Percentiles rank a stretch among this genome's conserved stretches.
phyloP scores from a whole-genome alignment of 345 rosid genomes.

The Eutrema yunnanense region DNA sequence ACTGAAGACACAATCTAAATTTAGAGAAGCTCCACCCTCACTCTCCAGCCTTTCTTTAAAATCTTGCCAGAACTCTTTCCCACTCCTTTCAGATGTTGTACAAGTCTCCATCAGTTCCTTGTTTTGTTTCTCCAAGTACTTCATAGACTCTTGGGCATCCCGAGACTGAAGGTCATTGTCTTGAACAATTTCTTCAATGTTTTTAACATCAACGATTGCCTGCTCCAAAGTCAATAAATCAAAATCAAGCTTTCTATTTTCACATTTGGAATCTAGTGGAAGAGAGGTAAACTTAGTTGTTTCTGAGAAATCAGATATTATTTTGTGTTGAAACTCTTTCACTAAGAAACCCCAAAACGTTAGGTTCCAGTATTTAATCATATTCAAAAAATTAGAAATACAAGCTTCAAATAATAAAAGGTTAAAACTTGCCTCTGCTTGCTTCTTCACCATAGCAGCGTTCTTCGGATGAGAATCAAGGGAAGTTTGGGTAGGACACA shows the following conservation, averaged over 20 bases:
- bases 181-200: constrained; percentile 33
- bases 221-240: constrained; percentile 37
- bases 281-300: too few species aligned
- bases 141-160: constrained; percentile 34
- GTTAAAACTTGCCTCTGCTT: background rate
- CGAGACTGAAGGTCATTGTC: constrained; percentile 21
- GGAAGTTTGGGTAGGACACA: too few species aligned
- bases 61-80: constrained; percentile 27
- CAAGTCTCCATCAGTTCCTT: constrained; percentile 38
- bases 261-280: too few species aligned
- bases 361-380: too few species aligned
- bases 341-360: too few species aligned
- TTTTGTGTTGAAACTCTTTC: background rate
- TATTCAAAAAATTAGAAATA: background rate
- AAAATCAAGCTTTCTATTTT: background rate
- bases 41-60: constrained; percentile 41
- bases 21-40: background rate
- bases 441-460: background rate
- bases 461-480: too few species aligned
- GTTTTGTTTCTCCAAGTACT: constrained; percentile 40
- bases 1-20: background rate
- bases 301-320: too few species aligned
- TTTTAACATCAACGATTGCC: constrained; percentile 38
- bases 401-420: background rate
- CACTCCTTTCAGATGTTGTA: constrained; percentile 34